Percentiles rank a stretch among this genome's conserved stretches.
Evolutionary conservation across 1,139 yeast species (phyloP).

Genomic region (Magnusiomyces suaveolens): DNA sequence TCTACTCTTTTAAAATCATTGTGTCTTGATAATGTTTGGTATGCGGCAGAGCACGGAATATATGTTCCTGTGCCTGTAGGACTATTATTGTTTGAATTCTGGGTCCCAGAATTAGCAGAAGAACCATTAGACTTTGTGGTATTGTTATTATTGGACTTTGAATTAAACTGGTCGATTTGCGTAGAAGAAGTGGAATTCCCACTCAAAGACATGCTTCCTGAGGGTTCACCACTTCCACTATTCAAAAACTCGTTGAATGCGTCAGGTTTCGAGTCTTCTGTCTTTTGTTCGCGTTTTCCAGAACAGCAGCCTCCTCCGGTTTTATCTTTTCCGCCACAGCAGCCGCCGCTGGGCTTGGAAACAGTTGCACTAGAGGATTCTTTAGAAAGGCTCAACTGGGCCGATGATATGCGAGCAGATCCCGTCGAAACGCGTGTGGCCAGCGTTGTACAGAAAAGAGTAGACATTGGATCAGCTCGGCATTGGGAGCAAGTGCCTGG

Average conservation of each 20-base stretch:
- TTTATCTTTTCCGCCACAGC: constrained; percentile 3
- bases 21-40: constrained; percentile 73
- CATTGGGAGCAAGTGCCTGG: constrained; percentile 86
- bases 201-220: too few species aligned
- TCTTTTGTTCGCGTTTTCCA: constrained; percentile 5
- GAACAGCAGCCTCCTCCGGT: background rate
- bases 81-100: background rate
- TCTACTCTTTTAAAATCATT: constrained; percentile 65
- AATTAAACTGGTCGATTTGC: background rate
- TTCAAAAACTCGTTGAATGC: background rate
- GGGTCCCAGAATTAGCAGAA: background rate
- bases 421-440: constrained; percentile 37
- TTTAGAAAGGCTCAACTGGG: background rate
- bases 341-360: background rate
- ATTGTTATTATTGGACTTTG: background rate
- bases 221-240: too few species aligned
- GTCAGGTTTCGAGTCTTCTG: background rate
- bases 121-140: background rate
- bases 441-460: constrained; percentile 76
- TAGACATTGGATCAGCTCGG: constrained; percentile 79
- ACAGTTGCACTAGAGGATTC: background rate
- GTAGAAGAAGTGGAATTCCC: background rate
- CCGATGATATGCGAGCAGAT: background rate
- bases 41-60: constrained; percentile 83
- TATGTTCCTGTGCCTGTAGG: constrained; percentile 37